A percentile compares a stretch with the other conserved stretches of the same genome.
Conservation (phyloP, 106 monocot species). For the Dactylorhiza incarnata region DNA sequence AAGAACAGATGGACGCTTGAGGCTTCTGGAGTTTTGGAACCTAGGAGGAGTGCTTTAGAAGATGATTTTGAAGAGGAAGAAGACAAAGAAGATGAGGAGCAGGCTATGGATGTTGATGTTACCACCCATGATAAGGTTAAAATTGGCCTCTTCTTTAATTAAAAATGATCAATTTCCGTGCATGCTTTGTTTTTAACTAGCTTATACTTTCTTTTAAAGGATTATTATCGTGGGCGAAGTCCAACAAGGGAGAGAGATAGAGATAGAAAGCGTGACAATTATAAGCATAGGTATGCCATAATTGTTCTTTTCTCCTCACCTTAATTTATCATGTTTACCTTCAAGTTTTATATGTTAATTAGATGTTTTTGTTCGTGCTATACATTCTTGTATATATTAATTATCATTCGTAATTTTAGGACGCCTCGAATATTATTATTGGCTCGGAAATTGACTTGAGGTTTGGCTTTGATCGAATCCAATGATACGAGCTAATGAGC, state of each 20-base stretch:
- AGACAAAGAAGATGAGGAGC: conserved; percentile 83
- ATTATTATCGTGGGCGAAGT: conserved; percentile 72
- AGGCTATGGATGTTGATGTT: conserved; percentile 44
- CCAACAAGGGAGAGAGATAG: conserved; percentile 73
- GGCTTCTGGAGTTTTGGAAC: conserved; percentile 64
- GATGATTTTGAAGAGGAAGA: conserved; percentile 99
- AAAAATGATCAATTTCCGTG: neutral
- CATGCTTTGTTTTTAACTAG: neutral
- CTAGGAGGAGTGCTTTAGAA: conserved; percentile 90
- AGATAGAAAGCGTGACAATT: conserved; percentile 64
- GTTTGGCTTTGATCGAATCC: too few species aligned
- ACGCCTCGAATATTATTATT: too few species aligned
- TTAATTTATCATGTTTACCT: neutral
- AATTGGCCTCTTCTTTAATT: conserved; percentile 3
- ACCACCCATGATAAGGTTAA: conserved; percentile 46
- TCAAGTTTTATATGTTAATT: neutral
- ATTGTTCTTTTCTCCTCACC: neutral
- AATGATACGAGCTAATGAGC: too few species aligned
- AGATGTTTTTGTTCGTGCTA: neutral
- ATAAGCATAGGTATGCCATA: conserved; percentile 58
- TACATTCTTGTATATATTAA: too few species aligned
- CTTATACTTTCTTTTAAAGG: conserved; percentile 23
- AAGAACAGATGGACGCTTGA: conserved; percentile 68
- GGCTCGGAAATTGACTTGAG: too few species aligned
- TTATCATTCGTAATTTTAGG: too few species aligned